Base-by-base conservation (phyloP, 768 basidiomycete species). In the Russula foetens region DNA sequence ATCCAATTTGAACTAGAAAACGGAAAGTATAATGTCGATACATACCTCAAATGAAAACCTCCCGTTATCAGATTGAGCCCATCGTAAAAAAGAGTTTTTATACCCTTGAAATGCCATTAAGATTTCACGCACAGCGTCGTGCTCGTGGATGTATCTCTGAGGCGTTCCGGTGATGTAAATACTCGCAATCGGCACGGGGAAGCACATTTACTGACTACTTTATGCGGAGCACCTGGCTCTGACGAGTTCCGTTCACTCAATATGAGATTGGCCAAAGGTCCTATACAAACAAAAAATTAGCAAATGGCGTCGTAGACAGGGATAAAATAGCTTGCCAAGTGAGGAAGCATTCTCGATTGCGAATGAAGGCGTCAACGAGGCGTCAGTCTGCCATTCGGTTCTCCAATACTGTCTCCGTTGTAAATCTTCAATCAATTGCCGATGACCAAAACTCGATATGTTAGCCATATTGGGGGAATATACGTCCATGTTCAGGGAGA, bases 81-180 rank as follows among this genome's bases (percentile, higher is more conserved):
- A 75, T 41, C 56, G 50, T 8, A 88, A 71, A 65, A 89, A 71
- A 41, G 85, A 72, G 63, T 85, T 90, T 50, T 76, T 79, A 55
- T 79, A 77, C 0, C 91, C 90, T 76, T 92, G 89, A 5, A 92
- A 72, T 31, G 81, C 81, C 70, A 90, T 86, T 14, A 92, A 74
- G 3, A 90, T 75, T 66, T 93, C 91, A 4, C 90, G 80, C 6
- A 90, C 85, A 41, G 85, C 84, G 64, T 91, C 85, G 52, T 83
- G 79, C 71, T 92, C 91, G 53, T 83, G 71, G 26, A 92, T 87
- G 62, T 86, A 86, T 70, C 70, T 81, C 87, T 90, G 2, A 43
- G 26, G 7, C 9, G 48, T 46, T 45, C 7, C 33, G 28, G 12
- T 14, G 48, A 26, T 29, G 31, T 55, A 44, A 24, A 31, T 39